Evolutionary conservation across 2,329 filamentous ascomycete species (phyloP), one percentile per base, ranked within the genome.

Genomic region (Cordyceps fumosorosea): DNA sequence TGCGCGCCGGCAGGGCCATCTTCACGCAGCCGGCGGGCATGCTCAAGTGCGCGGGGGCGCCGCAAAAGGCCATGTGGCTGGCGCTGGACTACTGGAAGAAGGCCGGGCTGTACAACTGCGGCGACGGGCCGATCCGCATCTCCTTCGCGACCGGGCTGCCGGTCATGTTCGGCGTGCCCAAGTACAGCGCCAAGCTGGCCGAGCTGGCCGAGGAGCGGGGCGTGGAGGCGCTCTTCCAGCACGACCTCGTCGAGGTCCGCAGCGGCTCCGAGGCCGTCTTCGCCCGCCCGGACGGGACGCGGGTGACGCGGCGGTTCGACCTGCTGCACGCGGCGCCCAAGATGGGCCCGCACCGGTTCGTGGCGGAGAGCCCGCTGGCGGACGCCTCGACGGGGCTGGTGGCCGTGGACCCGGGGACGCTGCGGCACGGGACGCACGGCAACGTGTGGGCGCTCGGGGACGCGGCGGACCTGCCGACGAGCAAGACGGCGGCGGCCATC

Each of bases 51-150:
- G 84, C 84, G 2, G 84, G 84, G 48, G 84, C 82, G 2, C 84
- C 84, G 14, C 84, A 86, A 65, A 86, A 86, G 72, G 74, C 80
- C 67, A 81, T 86, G 81, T 86, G 84, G 84, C 77, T 86, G 11
- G 84, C 84, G 1, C 72, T 85, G 47, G 82, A 86, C 67, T 71
- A 83, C 70, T 86, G 84, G 84, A 84, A 81, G 71, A 72, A 73
- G 29, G 74, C 75, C 0, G 83, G 82, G 2, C 69, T 83, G 2
- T 85, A 85, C 71, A 69, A 78, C 60, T 67, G 77, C 1, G 63
- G 64, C 62, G 73, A 67, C 75, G 1, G 55, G 57, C 7, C 76
- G 2, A 79, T 85, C 67, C 75, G 79, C 29, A 81, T 85, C 64
- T 77, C 70, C 65, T 86, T 84, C 64, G 82, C 83, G 4, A 85